phyloP scores from a whole-genome alignment of 371 early-diverging fungal genomes.

The Mortierella sp. region DNA sequence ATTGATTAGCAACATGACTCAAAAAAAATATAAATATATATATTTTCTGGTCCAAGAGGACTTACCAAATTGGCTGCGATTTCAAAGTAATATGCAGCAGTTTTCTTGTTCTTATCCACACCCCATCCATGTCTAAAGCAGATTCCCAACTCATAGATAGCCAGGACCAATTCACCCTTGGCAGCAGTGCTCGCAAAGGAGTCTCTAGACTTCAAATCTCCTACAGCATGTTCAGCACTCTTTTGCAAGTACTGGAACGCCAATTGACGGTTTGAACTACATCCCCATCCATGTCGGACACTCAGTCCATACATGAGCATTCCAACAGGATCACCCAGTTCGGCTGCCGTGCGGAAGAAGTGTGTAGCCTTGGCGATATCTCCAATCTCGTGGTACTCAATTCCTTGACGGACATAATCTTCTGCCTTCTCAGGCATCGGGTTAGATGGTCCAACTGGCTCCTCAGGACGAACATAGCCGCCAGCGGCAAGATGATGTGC shows the following conservation, averaged over 20 bases:
- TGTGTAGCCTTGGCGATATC: constrained; percentile 84
- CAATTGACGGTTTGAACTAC: constrained; percentile 69
- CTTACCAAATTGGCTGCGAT: constrained; percentile 83
- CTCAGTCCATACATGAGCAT: constrained; percentile 91
- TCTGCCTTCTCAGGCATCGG: constrained; percentile 61
- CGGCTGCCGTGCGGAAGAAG: constrained; percentile 85
- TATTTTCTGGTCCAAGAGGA: background rate
- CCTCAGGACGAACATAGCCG: constrained; percentile 56
- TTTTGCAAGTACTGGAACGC: constrained; percentile 83
- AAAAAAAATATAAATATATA: too few relatives aligned
- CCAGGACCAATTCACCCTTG: constrained; percentile 74
- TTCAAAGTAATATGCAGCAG: constrained; percentile 88
- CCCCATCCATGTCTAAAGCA: constrained; percentile 96
- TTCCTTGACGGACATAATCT: constrained; percentile 67
- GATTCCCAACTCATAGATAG: constrained; percentile 89
- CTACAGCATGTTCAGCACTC: constrained; percentile 82
- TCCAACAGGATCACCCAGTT: constrained; percentile 79
- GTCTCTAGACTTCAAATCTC: constrained; percentile 64
- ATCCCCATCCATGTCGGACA: constrained; percentile 94
- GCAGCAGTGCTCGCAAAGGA: constrained; percentile 59
- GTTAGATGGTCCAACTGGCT: constrained; percentile 52
- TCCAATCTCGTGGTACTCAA: constrained; percentile 78
- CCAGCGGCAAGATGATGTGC: constrained; percentile 48
- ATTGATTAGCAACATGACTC: background rate
- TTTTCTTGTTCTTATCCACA: constrained; percentile 80